Conservation (phyloP, 164 flowering plant genomes). For the Piper betle region DNA sequence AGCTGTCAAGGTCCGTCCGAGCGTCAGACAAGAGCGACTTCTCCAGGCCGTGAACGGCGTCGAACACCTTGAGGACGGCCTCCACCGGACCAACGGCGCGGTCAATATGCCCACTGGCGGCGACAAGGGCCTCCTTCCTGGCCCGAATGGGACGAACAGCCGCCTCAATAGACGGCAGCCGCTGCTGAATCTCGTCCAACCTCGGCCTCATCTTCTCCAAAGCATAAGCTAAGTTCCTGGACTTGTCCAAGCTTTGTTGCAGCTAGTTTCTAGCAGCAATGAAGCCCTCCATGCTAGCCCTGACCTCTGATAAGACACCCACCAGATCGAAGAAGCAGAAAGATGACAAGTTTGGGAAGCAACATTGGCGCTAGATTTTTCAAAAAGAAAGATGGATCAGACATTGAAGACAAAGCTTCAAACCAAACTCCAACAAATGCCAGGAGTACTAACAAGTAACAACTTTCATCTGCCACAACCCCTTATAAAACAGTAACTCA, state of each 20-base stretch:
- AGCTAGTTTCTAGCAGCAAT: conserved; percentile 45
- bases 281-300: conserved; percentile 21
- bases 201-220: conserved; percentile 53
- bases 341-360: too few species aligned
- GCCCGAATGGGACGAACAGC: conserved; percentile 70
- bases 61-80: conserved; percentile 81
- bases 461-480: too few species aligned
- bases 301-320: too few species aligned
- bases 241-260: conserved; percentile 56
- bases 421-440: too few species aligned
- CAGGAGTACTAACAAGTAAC: too few species aligned
- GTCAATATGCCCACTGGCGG: conserved; percentile 71
- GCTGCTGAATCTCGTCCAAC: conserved; percentile 47
- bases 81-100: conserved; percentile 87
- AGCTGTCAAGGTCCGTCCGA: conserved; percentile 43
- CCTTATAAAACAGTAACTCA: too few species aligned
- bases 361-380: too few species aligned
- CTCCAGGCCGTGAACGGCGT: conserved; percentile 77
- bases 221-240: conserved; percentile 40
- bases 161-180: conserved; percentile 50
- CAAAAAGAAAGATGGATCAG: too few species aligned
- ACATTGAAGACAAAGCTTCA: too few species aligned
- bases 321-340: too few species aligned
- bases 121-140: conserved; percentile 51
- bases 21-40: conserved; percentile 59